Percentiles rank a stretch among this genome's conserved stretches.
phyloP scores from a whole-genome alignment of 2,329 filamentous ascomycete genomes.

The Piedraia hortae region DNA sequence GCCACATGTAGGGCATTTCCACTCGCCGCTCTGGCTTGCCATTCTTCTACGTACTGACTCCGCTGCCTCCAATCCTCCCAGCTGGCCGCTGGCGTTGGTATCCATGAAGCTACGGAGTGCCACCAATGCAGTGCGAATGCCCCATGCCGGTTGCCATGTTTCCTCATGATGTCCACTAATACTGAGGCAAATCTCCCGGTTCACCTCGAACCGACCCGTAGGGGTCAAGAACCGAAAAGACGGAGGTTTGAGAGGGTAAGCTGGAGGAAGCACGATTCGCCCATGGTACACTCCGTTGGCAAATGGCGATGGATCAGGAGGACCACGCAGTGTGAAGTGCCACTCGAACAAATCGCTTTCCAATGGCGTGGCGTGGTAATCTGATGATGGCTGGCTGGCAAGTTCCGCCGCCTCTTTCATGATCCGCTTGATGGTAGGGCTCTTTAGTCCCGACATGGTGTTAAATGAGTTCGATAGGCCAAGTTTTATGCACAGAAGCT shows the following conservation, averaged over 20 bases:
- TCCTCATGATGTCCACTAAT: conserved; percentile 93
- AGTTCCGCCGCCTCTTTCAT: conserved; percentile 80
- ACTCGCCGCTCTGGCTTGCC: conserved; percentile 37
- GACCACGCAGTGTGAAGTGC: conserved; percentile 92
- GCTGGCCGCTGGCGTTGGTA: conserved; percentile 59
- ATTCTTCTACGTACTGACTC: conserved; percentile 38
- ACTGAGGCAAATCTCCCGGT: conserved; percentile 83
- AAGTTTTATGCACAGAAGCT: no score
- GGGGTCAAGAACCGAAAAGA: conserved; percentile 91
- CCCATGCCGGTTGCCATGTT: conserved; percentile 97
- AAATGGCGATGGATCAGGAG: conserved; percentile 52
- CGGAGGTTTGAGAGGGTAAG: conserved; percentile 76
- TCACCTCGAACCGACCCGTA: conserved; percentile 77
- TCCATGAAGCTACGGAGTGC: conserved; percentile 79
- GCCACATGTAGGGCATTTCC: conserved; percentile 42
- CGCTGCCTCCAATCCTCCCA: conserved; percentile 62
- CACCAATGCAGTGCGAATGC: conserved; percentile 62
- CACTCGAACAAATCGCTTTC: conserved; percentile 89
- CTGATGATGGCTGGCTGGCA: conserved; percentile 47
- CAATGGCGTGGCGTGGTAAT: conserved; percentile 63
- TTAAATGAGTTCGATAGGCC: no score
- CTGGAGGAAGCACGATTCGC: conserved; percentile 66
- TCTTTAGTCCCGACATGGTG: no score
- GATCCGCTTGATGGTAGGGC: conserved; percentile 63
- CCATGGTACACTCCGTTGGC: conserved; percentile 75